Base-by-base conservation (phyloP, 768 basidiomycete species). In the Mycena pura region DNA sequence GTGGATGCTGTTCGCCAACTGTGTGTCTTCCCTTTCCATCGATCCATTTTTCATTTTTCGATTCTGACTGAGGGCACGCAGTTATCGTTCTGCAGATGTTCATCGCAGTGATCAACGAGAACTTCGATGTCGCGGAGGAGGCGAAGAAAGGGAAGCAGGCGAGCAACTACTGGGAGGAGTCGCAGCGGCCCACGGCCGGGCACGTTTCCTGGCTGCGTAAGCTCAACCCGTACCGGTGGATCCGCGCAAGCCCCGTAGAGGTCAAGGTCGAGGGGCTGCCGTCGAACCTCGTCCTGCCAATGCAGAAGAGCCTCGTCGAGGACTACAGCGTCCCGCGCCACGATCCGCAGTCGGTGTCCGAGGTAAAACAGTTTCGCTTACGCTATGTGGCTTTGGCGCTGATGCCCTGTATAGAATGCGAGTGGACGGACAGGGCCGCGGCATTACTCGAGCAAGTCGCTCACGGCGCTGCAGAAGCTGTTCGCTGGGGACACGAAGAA, bases 51-150 rank as follows among this genome's bases (percentile, higher is more conserved):
- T 17, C 15, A 41, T 21, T 25, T 49, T 29, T 27, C 25, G 32
- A 17, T 46, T 68, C 25, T 58, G 46, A 46, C n/a, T 38, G 43
- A 27, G 22, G 1, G 19, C 38, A 8, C 51, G 7, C 52, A 96
- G 95, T 94, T 80, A 93, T 96, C 68, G 82, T 96, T 9, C 73
- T 96, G 47, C 95, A 96, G 71, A 91, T 98, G 89, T 97, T 98
- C 78, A 93, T 99, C 69, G 96, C 96, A 31, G 95, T 96, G 43
- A 95, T 97, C 80, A 93, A 95, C 69, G 95, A 96, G 80, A 96
- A 96, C 74, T 98, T 99, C 68, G 82, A 89, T 22, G 87, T 97
- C 6, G 94, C 94, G 0, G 96, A 98, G 69, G 93, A 96, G 70
- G 84, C 87, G 25, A 98, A 98, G 78, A 86, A 89, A 51, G 83